phyloP scores from a whole-genome alignment of 768 basidiomycete genomes.

The Lepiota subincarnata region DNA sequence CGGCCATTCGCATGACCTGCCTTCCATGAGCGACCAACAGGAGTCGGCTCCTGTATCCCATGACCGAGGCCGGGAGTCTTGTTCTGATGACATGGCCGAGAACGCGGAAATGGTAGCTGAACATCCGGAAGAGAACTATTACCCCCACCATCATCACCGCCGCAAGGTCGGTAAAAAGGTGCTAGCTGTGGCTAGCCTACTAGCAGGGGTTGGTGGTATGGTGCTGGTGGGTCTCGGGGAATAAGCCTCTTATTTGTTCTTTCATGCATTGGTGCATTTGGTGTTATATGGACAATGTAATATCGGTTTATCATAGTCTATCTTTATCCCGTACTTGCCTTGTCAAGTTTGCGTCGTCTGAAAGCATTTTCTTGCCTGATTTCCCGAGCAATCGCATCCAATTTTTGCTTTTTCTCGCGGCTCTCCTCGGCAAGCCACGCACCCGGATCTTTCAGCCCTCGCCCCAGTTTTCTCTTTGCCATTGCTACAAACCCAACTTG shows the following conservation, averaged over 20 bases:
- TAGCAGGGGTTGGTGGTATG: slow-evolving; percentile 63
- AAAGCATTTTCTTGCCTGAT: background rate
- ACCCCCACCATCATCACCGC: slow-evolving; percentile 22
- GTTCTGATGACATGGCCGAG: background rate
- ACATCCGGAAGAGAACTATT: slow-evolving; percentile 14
- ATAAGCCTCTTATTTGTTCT: slow-evolving; percentile 12
- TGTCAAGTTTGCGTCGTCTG: background rate
- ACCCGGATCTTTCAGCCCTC: slow-evolving; percentile 39
- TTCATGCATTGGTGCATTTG: background rate
- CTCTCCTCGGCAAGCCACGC: slow-evolving; percentile 30
- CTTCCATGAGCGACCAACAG: background rate
- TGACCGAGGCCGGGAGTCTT: background rate
- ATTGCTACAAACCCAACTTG: slow-evolving; percentile 71
- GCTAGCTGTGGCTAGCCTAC: slow-evolving; percentile 55
- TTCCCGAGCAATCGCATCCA: background rate
- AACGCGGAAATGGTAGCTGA: background rate
- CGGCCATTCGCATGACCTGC: slow-evolving; percentile 12
- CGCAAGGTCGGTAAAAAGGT: slow-evolving; percentile 34
- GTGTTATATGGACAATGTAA: background rate
- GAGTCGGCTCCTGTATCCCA: background rate
- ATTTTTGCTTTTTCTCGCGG: background rate
- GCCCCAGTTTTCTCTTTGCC: slow-evolving; percentile 55
- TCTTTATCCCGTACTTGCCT: background rate
- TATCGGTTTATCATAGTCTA: background rate
- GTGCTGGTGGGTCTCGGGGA: slow-evolving; percentile 51